These are phyloP conservation scores for Rauvolfia tetraphylla DNA, from an alignment of 257 asterid species.

Conservation along the genomic window DNA sequence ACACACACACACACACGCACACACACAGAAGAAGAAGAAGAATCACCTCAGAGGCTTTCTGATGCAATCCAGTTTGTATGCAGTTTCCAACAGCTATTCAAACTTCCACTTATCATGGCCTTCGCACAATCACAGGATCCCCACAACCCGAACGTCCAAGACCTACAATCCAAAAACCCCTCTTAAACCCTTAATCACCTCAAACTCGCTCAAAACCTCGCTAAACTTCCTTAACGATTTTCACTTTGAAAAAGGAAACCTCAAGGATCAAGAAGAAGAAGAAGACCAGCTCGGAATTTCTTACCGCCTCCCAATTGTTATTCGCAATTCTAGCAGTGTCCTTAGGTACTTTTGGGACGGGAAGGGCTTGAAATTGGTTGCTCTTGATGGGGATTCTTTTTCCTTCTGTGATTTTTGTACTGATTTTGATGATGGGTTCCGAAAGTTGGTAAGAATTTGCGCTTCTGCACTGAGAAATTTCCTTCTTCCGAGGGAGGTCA, in stretches of 20 bases:
- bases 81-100: constrained; percentile 11
- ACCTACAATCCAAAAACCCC: constrained; percentile 40
- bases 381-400: constrained; percentile 49
- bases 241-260: constrained; percentile 25
- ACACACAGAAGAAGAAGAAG: no score
- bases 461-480: constrained; percentile 49
- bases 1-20: no score
- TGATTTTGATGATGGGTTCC: constrained; percentile 48
- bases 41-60: not conserved
- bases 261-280: constrained; percentile 22
- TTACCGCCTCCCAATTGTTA: constrained; percentile 46
- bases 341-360: constrained; percentile 79
- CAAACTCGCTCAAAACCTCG: constrained; percentile 36
- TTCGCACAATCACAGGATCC: constrained; percentile 21
- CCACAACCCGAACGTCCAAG: constrained; percentile 21
- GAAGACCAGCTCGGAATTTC: constrained; percentile 15
- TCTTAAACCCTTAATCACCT: constrained; percentile 46
- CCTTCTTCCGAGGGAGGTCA: constrained; percentile 72
- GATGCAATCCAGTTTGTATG: constrained; percentile 18
- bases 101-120: constrained; percentile 25
- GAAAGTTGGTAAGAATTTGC: constrained; percentile 42
- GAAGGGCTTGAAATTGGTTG: constrained; percentile 43
- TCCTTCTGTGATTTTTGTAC: constrained; percentile 37
- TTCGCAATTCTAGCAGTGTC: constrained; percentile 48
- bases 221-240: constrained; percentile 28